Base-by-base conservation (phyloP, 331 rosid genomes). In the Pyracantha coccinea region DNA sequence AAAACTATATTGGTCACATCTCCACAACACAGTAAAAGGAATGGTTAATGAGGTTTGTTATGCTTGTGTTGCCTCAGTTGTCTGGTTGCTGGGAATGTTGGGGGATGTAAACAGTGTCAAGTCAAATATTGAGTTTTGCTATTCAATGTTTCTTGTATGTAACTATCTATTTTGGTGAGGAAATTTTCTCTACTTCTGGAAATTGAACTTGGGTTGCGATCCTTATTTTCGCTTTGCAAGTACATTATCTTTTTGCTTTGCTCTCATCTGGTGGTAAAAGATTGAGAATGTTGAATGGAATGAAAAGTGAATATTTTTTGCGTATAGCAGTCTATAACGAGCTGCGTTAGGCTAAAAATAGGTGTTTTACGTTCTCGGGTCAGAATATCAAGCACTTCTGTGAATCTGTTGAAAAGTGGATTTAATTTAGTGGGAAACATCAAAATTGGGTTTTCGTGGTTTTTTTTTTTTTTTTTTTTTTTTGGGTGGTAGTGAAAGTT, bases 361-460 rank as follows among this genome's bases (percentile, higher is more conserved):
- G 35, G 35, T 2, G 12, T 0, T 8, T 3, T 35, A 35, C 44
- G 8, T 35, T 35, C 3, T 35, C 12, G 12, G 1, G 35, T 32
- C 35, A 32, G 35, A 32, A 32, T 32, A 32, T 32, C 35, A 32
- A 32, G 0, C 35, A 33, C 41, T 35, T 35, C 1, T 35, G 3
- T 35, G 41, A 35, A 27, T 44, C 2, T 20, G 41, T 14, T 59
- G 41, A 12, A 17, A 35, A 55, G 7, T 23, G n/a, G 70, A 69
- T 20, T 53, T 16, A 24, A 16, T 38, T 24, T 4, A 21, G 31
- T 5, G 17, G 67, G 61, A 70, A 32, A 65, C 29, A 54, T 78
- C 7, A 35, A n/a, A 59, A 32, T 64, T 24, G 58, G 50, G 68
- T 33, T 66, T 79, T 28, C 45, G 53, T 54, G 75, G 76, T 72